Conservation (phyloP, 352 stramenopile genomes). For the Saprolegnia diclina region DNA sequence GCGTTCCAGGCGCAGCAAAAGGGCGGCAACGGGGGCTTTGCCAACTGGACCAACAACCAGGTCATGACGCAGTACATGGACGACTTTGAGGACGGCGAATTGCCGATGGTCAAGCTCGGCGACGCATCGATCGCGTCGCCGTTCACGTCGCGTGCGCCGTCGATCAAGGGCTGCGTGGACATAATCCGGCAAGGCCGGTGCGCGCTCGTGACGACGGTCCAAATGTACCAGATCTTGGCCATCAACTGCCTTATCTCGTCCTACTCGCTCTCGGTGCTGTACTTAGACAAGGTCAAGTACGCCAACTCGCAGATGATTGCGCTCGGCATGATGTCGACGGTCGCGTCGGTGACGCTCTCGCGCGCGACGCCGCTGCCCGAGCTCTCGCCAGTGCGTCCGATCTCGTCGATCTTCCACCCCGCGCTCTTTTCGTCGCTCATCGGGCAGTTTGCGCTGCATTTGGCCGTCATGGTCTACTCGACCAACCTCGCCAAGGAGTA, state of each 20-base stretch:
- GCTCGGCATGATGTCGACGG: constrained; percentile 80
- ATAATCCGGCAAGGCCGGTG: constrained; percentile 98
- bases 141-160: constrained; percentile 95
- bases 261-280: constrained; percentile 97
- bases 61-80: constrained; percentile 89
- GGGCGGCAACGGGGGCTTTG: constrained; percentile 72
- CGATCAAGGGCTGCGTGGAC: constrained; percentile 88
- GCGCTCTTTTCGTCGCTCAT: constrained; percentile 92
- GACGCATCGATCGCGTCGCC: constrained; percentile 99
- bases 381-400: constrained; percentile 89
- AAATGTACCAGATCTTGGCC: constrained; percentile 98
- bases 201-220: constrained; percentile 98
- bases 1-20: constrained; percentile 63
- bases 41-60: constrained; percentile 79
- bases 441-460: constrained; percentile 94
- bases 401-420: constrained; percentile 94
- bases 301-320: constrained; percentile 95
- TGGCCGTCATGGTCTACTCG: constrained; percentile 90
- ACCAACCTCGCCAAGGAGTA: constrained; percentile 89
- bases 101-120: constrained; percentile 97
- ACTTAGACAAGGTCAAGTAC: constrained; percentile 98
- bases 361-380: constrained; percentile 91
- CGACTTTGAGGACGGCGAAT: constrained; percentile 86
- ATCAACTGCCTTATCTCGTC: constrained; percentile 98
- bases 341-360: constrained; percentile 81